Conservation (phyloP, 306 rosid genomes). For the Trichosanthes cucumerina region DNA sequence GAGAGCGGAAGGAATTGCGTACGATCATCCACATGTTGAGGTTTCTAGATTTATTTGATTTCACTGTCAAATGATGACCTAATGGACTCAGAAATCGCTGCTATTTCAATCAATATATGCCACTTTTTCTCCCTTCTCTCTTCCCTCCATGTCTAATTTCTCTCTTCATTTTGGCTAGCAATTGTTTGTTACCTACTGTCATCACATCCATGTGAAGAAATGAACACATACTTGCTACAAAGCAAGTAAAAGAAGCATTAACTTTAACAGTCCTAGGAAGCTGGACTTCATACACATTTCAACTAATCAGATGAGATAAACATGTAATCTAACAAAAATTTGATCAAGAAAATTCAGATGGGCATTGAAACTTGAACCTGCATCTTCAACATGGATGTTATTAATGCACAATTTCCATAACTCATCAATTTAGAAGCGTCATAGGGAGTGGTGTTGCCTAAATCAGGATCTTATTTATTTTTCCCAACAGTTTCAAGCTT, state of each 20-base stretch:
- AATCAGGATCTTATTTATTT: not conserved
- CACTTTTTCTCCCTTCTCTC: not conserved
- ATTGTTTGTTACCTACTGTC: not conserved
- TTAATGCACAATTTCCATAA: not conserved
- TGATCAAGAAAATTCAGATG: not conserved
- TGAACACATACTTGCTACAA: not conserved
- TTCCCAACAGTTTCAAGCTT: not conserved
- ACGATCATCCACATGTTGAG: not conserved
- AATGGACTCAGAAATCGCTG: not conserved
- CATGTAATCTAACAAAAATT: not conserved
- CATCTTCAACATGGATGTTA: not conserved
- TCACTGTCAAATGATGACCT: not conserved
- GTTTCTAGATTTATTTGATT: not conserved
- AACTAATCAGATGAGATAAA: not conserved
- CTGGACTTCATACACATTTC: not conserved
- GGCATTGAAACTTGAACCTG: not conserved
- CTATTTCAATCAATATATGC: not conserved
- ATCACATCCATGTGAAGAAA: not conserved
- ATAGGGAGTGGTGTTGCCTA: not conserved
- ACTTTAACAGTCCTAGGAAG: not conserved
- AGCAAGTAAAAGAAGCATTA: not conserved
- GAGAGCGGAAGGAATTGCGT: not conserved
- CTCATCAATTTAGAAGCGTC: not conserved
- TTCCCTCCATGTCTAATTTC: not conserved
- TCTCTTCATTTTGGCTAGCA: not conserved